Evolutionary conservation across 2,329 filamentous ascomycete genomes (phyloP).

Genomic region (Macroventuria anomochaeta): DNA sequence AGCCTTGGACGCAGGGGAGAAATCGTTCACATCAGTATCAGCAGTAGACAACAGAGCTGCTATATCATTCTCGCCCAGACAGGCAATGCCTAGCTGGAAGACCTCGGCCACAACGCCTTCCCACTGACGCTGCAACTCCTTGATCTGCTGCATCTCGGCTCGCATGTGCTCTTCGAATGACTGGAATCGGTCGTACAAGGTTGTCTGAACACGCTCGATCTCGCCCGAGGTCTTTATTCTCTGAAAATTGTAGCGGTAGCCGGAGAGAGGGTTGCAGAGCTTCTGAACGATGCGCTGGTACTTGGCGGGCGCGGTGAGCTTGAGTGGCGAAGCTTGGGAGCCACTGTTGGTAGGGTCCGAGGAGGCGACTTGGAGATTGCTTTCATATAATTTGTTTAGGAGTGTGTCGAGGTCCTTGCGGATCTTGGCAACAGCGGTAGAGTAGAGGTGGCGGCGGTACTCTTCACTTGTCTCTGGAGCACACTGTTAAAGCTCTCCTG

Average conservation of each 20-base stretch:
- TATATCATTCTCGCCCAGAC: slow-evolving; percentile 34
- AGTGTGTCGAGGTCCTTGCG: slow-evolving; percentile 27
- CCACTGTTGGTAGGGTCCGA: slow-evolving; percentile 7
- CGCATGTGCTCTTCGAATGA: slow-evolving; percentile 30
- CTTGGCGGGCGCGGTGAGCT: slow-evolving; percentile 25
- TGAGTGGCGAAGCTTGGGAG: slow-evolving; percentile 17
- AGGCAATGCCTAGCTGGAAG: slow-evolving; percentile 33
- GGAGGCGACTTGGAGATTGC: slow-evolving; percentile 20
- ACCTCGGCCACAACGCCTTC: slow-evolving; percentile 38
- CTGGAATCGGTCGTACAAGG: slow-evolving; percentile 28
- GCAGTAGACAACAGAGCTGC: slow-evolving; percentile 22
- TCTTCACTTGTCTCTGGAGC: slow-evolving; percentile 33
- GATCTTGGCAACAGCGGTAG: slow-evolving; percentile 25
- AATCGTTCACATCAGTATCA: background rate
- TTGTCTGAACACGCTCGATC: slow-evolving; percentile 11
- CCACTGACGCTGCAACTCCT: slow-evolving; percentile 35
- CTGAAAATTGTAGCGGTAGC: slow-evolving; percentile 19
- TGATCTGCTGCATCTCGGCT: slow-evolving; percentile 27
- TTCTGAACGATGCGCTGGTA: slow-evolving; percentile 26
- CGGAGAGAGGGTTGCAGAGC: slow-evolving; percentile 30
- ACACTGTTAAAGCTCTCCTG: slow-evolving; percentile 9
- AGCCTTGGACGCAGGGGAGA: background rate
- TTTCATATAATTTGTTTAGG: slow-evolving; percentile 19
- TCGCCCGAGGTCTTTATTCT: slow-evolving; percentile 21
- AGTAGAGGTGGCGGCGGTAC: slow-evolving; percentile 38